Percentiles rank a stretch among this genome's conserved stretches.
Conservation (phyloP, 306 rosid genomes). For the Luffa aegyptiaca region DNA sequence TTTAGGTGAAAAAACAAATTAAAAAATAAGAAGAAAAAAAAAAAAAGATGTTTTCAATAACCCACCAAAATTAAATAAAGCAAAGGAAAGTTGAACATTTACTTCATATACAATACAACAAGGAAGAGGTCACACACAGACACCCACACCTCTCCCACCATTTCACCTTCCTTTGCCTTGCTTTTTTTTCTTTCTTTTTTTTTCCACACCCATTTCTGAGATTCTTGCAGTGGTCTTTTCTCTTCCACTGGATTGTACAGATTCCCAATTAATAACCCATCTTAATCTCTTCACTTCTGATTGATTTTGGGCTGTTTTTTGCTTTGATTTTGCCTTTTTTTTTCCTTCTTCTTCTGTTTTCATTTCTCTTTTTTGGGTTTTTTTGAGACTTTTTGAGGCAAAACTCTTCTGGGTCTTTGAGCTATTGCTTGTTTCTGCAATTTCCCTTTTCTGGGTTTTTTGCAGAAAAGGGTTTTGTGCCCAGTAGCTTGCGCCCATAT, state of each 20-base stretch:
- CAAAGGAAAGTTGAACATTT: constrained; percentile 11
- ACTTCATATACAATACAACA: constrained; percentile 13
- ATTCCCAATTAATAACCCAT: constrained; percentile 35
- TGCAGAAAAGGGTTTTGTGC: constrained; percentile 40
- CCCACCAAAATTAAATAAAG: not conserved
- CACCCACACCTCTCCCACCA: constrained; percentile 28
- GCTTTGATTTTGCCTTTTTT: not conserved
- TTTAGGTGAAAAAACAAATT: not conserved
- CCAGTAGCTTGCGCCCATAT: constrained; percentile 22
- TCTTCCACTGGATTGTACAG: constrained; percentile 68
- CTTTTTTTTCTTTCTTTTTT: constrained; percentile 25
- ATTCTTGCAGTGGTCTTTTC: constrained; percentile 64
- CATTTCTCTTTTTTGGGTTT: not conserved
- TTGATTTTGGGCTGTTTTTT: constrained; percentile 34
- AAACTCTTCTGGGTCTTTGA: constrained; percentile 59
- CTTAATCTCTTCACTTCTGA: constrained; percentile 46
- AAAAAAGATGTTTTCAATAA: not conserved
- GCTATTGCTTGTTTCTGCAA: constrained; percentile 47
- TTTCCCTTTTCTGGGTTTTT: constrained; percentile 44
- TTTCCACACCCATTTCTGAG: constrained; percentile 56
- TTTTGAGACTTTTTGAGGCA: constrained; percentile 28
- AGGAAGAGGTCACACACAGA: constrained; percentile 24
- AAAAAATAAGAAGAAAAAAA: not conserved
- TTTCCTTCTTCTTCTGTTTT: not conserved
- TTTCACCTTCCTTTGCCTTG: constrained; percentile 42